A percentile compares a stretch with the other conserved stretches of the same genome.
Evolutionary conservation across 192 early-diverging fungal species (phyloP).

Genomic region (Coemansia javaensis): DNA sequence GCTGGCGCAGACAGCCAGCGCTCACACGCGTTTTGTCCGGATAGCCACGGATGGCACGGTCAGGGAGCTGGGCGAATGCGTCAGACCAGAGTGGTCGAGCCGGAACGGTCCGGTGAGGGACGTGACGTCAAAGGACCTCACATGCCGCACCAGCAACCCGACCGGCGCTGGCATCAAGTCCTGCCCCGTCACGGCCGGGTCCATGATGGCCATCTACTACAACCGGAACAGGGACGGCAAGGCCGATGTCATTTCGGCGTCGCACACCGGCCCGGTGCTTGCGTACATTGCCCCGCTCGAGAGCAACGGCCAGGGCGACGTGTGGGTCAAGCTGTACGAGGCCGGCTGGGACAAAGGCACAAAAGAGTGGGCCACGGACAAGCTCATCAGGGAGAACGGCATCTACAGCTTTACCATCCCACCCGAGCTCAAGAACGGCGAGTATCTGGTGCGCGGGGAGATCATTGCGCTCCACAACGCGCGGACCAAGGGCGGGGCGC

Average conservation of each 20-base stretch:
- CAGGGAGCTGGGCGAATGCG: too few species aligned
- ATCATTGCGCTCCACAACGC: conserved; percentile 24
- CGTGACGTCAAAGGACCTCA: conserved; percentile 1
- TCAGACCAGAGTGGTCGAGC: too few species aligned
- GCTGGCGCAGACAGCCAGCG: too few species aligned
- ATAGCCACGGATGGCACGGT: too few species aligned
- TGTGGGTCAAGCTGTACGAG: conserved; percentile 28
- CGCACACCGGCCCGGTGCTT: conserved; percentile 12
- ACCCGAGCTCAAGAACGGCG: too few species aligned
- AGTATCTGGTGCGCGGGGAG: conserved; percentile 24
- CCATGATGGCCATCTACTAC: conserved; percentile 5
- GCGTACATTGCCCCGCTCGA: conserved; percentile 21
- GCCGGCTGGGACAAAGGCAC: conserved; percentile 2
- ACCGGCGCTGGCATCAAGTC: background rate
- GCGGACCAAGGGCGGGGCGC: conserved; percentile 1
- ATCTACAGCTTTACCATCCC: conserved; percentile 12
- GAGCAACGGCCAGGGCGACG: conserved; percentile 9
- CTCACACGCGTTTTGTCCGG: too few species aligned
- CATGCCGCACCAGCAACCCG: conserved; percentile 11
- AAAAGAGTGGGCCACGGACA: conserved; percentile 11
- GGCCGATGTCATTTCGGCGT: background rate
- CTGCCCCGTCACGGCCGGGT: conserved; percentile 8
- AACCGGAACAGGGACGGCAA: conserved; percentile 1
- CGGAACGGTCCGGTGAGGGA: conserved; percentile 12
- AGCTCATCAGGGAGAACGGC: conserved; percentile 11